phyloP scores from a whole-genome alignment of 257 asterid species.

The Solanum sitiens region DNA sequence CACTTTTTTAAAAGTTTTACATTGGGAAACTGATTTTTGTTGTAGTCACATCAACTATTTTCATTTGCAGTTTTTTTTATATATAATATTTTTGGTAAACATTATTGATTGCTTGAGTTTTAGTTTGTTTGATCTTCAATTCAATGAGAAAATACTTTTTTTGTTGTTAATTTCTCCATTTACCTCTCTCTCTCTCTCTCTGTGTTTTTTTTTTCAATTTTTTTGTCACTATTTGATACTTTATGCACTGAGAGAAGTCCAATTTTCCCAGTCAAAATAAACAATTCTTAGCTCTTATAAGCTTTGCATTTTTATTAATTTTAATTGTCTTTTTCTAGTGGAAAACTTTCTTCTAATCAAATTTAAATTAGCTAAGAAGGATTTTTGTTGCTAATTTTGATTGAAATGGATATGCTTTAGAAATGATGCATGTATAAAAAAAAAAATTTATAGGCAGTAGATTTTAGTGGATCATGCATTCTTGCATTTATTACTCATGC shows the following conservation, averaged over 20 bases:
- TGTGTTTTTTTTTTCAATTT: background rate
- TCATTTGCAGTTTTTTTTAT: background rate
- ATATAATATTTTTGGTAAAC: background rate
- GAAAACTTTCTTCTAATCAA: background rate
- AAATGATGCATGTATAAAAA: background rate
- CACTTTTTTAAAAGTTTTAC: background rate
- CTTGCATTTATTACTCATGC: slow-evolving; percentile 36
- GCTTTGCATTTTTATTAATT: background rate
- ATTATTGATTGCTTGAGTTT: background rate
- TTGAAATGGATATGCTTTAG: background rate
- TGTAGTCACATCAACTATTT: background rate
- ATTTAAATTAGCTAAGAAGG: background rate
- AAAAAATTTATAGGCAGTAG: background rate
- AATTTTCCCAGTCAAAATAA: background rate
- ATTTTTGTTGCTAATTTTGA: background rate
- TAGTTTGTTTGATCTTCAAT: background rate
- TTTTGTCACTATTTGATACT: background rate
- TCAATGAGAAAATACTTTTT: background rate
- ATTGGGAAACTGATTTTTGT: background rate
- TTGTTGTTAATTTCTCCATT: background rate
- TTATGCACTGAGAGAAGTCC: background rate
- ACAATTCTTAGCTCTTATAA: background rate
- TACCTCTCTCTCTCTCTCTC: background rate
- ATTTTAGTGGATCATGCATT: background rate
- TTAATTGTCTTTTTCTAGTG: background rate